phyloP scores from a whole-genome alignment of 1,284 basidiomycete genomes.

The Cryptococcus sp. region DNA sequence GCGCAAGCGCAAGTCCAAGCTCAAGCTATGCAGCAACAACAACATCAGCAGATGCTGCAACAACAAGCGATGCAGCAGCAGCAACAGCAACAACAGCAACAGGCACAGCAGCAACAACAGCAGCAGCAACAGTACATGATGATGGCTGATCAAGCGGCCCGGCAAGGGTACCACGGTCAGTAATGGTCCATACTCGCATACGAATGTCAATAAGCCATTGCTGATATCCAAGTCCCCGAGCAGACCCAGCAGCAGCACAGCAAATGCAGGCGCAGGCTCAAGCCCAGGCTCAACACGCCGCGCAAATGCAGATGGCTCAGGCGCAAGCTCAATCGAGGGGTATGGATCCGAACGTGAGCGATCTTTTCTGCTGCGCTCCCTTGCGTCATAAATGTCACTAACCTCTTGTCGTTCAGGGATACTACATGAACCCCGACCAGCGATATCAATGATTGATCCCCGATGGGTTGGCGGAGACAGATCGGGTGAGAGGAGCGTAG shows the following conservation, averaged over 20 bases:
- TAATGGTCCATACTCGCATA: background rate
- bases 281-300: conserved; percentile 47
- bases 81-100: conserved; percentile 44
- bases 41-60: conserved; percentile 19
- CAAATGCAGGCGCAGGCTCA: conserved; percentile 54
- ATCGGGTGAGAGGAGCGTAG: no score
- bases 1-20: conserved; percentile 20
- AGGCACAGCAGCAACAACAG: conserved; percentile 41
- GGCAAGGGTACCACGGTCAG: conserved; percentile 44
- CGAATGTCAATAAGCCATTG: background rate
- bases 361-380: background rate
- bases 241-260: conserved; percentile 34
- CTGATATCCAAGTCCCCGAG: background rate
- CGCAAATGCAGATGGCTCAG: conserved; percentile 45
- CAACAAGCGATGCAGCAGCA: conserved; percentile 39
- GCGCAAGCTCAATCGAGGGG: conserved; percentile 35
- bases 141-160: conserved; percentile 32
- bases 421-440: conserved; percentile 37
- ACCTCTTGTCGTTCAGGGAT: conserved; percentile 15
- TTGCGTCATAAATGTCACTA: background rate
- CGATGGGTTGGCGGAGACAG: no score
- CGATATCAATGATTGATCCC: conserved; percentile 16
- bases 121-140: conserved; percentile 33
- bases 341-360: conserved; percentile 35
- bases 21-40: conserved; percentile 56